Evolutionary conservation across 176 grass and related monocot species (phyloP).

Genomic region (Dendrocalamus sinicus): DNA sequence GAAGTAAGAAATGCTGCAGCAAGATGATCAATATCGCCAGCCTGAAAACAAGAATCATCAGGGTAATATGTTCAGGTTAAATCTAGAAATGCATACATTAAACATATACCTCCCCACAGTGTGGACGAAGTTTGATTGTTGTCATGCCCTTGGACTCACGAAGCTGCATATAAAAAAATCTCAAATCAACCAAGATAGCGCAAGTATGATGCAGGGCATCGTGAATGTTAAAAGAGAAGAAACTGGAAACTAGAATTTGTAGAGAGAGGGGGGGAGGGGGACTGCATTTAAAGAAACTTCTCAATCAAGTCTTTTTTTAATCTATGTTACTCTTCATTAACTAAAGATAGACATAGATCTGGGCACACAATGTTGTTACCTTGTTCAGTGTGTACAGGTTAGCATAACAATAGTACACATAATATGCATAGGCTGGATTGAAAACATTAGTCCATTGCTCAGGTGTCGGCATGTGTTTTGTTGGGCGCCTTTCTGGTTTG

Average conservation of each 20-base stretch:
- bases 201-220: neutral
- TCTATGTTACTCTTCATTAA: slow-evolving; percentile 8
- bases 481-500: slow-evolving; percentile 95
- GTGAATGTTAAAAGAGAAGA: slow-evolving; percentile 30
- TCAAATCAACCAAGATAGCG: slow-evolving; percentile 43
- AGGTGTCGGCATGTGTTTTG: slow-evolving; percentile 93
- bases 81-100: neutral
- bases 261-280: neutral
- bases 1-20: slow-evolving; percentile 85
- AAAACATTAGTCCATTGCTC: slow-evolving; percentile 92
- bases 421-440: slow-evolving; percentile 94
- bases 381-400: slow-evolving; percentile 92
- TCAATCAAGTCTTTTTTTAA: neutral
- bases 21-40: slow-evolving; percentile 90
- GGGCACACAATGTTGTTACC: slow-evolving; percentile 43
- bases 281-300: too few relatives aligned
- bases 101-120: slow-evolving; percentile 82
- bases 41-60: slow-evolving; percentile 61
- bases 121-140: slow-evolving; percentile 91
- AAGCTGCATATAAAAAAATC: slow-evolving; percentile 55
- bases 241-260: neutral
- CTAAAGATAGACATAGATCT: neutral
- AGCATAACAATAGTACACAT: slow-evolving; percentile 95
- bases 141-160: slow-evolving; percentile 92
- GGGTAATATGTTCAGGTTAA: slow-evolving; percentile 24